These are phyloP conservation scores for Trichomonas vaginalis DNA, from an alignment of 208 protist genomes.

Conservation along the genomic window DNA sequence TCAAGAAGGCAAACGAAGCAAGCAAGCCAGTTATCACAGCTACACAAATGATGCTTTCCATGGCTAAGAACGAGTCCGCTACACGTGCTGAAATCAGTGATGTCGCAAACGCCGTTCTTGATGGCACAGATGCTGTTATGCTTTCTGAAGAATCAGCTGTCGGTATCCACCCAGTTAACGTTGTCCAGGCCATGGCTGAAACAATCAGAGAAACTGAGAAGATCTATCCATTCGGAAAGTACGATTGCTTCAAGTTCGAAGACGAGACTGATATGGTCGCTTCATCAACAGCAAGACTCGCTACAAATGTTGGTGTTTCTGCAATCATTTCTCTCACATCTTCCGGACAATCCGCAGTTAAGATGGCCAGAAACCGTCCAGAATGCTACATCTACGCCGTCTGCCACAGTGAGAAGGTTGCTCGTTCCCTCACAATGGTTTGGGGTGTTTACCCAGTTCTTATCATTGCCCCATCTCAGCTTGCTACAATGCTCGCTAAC, in stretches of 20 bases:
- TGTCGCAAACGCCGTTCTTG: constrained; percentile 40
- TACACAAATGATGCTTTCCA: constrained; percentile 43
- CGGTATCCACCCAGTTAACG: constrained; percentile 31
- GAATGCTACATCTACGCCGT: constrained; percentile 70
- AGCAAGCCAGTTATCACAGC: constrained; percentile 78
- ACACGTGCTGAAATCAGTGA: constrained; percentile 38
- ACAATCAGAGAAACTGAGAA: constrained; percentile 29
- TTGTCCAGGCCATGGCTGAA: constrained; percentile 25
- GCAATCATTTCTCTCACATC: constrained; percentile 55
- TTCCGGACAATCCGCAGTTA: constrained; percentile 59
- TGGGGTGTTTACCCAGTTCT: not conserved
- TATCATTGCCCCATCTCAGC: not conserved
- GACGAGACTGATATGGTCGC: constrained; percentile 58
- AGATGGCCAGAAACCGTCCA: constrained; percentile 82
- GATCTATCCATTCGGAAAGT: not conserved
- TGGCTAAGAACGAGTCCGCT: constrained; percentile 34
- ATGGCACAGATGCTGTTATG: constrained; percentile 40
- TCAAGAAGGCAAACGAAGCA: constrained; percentile 80
- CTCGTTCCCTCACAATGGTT: not conserved
- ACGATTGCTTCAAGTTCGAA: not conserved
- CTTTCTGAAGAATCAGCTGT: constrained; percentile 37
- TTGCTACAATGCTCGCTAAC: not conserved
- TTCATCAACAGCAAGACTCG: constrained; percentile 69
- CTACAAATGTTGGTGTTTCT: constrained; percentile 63
- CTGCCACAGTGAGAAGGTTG: constrained; percentile 55